A percentile compares a stretch with the other conserved stretches of the same genome.
Evolutionary conservation across 352 stramenopile species (phyloP).

Genomic region (Elongisporangium anandrum): DNA sequence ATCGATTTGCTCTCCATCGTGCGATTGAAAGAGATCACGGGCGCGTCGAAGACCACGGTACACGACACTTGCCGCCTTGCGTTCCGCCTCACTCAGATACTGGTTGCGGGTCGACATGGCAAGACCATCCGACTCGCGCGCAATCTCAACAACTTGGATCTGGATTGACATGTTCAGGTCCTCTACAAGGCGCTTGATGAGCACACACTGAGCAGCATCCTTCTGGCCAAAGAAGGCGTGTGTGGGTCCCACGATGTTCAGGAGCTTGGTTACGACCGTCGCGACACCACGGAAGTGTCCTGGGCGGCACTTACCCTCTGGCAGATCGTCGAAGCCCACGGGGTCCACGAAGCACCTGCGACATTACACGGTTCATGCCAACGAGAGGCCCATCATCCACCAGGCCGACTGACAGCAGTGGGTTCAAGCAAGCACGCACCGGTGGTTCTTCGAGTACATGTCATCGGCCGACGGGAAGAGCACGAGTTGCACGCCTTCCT

Average conservation of each 20-base stretch:
- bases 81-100: constrained; percentile 92
- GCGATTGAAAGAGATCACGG: constrained; percentile 29
- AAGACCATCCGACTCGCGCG: constrained; percentile 94
- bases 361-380: not conserved
- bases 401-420: not conserved
- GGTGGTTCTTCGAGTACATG: constrained; percentile 87
- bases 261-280: constrained; percentile 98
- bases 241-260: constrained; percentile 97
- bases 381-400: not conserved
- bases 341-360: constrained; percentile 90
- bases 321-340: constrained; percentile 92
- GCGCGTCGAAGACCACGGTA: constrained; percentile 73
- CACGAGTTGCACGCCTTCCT: constrained; percentile 89
- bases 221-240: constrained; percentile 99
- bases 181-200: constrained; percentile 93
- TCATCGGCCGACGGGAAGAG: constrained; percentile 79
- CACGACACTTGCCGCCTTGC: constrained; percentile 83
- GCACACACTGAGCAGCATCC: constrained; percentile 96
- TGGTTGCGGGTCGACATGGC: constrained; percentile 98
- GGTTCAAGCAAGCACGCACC: constrained; percentile 18
- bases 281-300: constrained; percentile 98
- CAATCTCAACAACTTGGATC: constrained; percentile 90
- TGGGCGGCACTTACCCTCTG: constrained; percentile 90
- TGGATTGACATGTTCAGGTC: constrained; percentile 96
- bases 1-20: constrained; percentile 23